Percentiles rank a stretch among this genome's conserved stretches.
Conservation (phyloP, 2,329 filamentous ascomycete species). For the Fusarium tanahbumbuense region DNA sequence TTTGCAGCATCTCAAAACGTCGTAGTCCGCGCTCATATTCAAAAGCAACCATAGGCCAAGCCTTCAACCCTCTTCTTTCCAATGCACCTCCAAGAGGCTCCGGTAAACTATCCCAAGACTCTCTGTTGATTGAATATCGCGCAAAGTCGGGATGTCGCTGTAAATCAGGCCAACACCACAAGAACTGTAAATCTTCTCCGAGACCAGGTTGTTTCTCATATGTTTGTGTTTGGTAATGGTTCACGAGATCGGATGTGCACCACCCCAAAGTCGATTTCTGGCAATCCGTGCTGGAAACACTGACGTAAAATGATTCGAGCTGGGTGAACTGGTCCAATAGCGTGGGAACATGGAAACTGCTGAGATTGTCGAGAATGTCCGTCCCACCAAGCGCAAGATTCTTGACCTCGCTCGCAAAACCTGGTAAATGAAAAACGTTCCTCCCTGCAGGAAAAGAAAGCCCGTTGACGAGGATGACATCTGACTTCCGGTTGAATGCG, state of each 20-base stretch:
- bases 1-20: constrained; percentile 32
- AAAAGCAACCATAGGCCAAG: constrained; percentile 51
- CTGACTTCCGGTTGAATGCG: constrained; percentile 48
- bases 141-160: constrained; percentile 48
- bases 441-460: constrained; percentile 1
- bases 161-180: constrained; percentile 52
- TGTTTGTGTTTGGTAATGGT: constrained; percentile 46
- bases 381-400: constrained; percentile 45
- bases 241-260: constrained; percentile 49
- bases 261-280: constrained; percentile 43
- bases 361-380: neutral
- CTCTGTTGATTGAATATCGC: constrained; percentile 37
- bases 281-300: constrained; percentile 3
- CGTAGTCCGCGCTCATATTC: constrained; percentile 33
- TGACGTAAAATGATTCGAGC: constrained; percentile 47
- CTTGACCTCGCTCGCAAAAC: constrained; percentile 47
- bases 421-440: constrained; percentile 38
- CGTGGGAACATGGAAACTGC: neutral
- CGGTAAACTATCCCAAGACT: constrained; percentile 2
- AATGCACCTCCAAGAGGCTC: constrained; percentile 10
- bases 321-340: constrained; percentile 37
- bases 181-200: constrained; percentile 42
- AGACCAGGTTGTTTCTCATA: constrained; percentile 42
- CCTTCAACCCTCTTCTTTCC: constrained; percentile 27
- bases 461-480: constrained; percentile 47